Percentiles rank a stretch among this genome's conserved stretches.
Conservation (phyloP, 176 grass and related monocot genomes). For the Canna indica region DNA sequence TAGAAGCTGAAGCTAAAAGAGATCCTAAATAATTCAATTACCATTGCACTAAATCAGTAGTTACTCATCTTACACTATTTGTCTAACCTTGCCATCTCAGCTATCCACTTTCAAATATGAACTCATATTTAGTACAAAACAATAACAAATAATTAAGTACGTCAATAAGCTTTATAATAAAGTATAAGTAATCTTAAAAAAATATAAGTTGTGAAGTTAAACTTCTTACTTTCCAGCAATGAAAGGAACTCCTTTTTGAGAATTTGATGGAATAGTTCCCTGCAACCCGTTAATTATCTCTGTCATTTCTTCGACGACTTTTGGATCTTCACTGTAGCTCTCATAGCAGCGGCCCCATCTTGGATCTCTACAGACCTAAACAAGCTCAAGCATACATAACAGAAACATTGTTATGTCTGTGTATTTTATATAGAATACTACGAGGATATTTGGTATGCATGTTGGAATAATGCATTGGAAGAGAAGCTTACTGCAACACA, state of each 20-base stretch:
- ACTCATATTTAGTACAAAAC: too few relatives aligned
- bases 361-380: conserved; percentile 76
- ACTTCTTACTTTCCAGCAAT: conserved; percentile 44
- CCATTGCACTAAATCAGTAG: too few relatives aligned
- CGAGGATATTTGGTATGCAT: neutral
- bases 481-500: conserved; percentile 46
- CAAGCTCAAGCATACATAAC: conserved; percentile 2
- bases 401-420: neutral
- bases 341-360: conserved; percentile 83
- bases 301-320: conserved; percentile 53
- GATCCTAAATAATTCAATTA: too few relatives aligned
- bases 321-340: conserved; percentile 69
- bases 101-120: too few relatives aligned
- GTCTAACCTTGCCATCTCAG: too few relatives aligned
- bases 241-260: conserved; percentile 43
- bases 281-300: conserved; percentile 56
- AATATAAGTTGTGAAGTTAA: neutral
- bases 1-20: too few relatives aligned
- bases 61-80: too few relatives aligned
- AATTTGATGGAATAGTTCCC: conserved; percentile 37
- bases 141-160: too few relatives aligned
- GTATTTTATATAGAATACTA: neutral
- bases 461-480: neutral
- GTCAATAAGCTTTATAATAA: too few relatives aligned
- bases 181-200: too few relatives aligned